These are phyloP conservation scores for Naematelia encephala DNA, from an alignment of 768 basidiomycete genomes.

Conservation along the genomic window DNA sequence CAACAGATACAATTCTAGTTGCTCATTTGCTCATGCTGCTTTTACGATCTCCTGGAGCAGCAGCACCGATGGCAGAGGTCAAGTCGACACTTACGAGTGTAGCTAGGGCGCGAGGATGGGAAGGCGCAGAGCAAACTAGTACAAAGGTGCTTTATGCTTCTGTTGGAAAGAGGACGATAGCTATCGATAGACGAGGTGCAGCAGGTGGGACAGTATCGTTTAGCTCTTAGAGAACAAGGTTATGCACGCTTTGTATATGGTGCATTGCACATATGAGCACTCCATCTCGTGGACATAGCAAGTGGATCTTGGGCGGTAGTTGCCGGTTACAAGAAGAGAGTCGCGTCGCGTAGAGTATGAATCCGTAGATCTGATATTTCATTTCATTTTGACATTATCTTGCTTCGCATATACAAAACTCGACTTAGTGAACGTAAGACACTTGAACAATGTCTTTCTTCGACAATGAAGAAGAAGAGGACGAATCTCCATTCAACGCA, in stretches of 20 bases:
- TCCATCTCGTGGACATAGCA: too few relatives aligned
- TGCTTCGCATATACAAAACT: too few relatives aligned
- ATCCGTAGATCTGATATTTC: too few relatives aligned
- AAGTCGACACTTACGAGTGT: conserved; percentile 30
- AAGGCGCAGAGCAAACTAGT: conserved; percentile 19
- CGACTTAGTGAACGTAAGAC: too few relatives aligned
- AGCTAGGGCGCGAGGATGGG: conserved; percentile 35
- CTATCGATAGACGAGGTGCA: conserved; percentile 38
- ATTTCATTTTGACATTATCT: not conserved
- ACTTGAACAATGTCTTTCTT: conserved; percentile 5
- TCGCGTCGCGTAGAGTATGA: not conserved
- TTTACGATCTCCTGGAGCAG: conserved; percentile 8
- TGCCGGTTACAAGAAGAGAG: not conserved
- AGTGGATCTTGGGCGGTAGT: not conserved
- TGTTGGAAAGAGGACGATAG: conserved; percentile 38
- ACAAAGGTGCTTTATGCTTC: conserved; percentile 42
- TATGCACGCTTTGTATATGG: too few relatives aligned
- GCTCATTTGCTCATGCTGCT: conserved; percentile 32
- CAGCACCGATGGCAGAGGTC: conserved; percentile 27
- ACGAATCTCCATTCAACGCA: not conserved
- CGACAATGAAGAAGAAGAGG: conserved; percentile 6
- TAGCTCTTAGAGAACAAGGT: too few relatives aligned
- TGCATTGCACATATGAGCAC: too few relatives aligned
- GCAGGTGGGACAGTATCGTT: conserved; percentile 17
- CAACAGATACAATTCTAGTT: conserved; percentile 31